Base-by-base conservation (phyloP, 2,329 filamentous ascomycete genomes). In the Colletotrichum scovillei region DNA sequence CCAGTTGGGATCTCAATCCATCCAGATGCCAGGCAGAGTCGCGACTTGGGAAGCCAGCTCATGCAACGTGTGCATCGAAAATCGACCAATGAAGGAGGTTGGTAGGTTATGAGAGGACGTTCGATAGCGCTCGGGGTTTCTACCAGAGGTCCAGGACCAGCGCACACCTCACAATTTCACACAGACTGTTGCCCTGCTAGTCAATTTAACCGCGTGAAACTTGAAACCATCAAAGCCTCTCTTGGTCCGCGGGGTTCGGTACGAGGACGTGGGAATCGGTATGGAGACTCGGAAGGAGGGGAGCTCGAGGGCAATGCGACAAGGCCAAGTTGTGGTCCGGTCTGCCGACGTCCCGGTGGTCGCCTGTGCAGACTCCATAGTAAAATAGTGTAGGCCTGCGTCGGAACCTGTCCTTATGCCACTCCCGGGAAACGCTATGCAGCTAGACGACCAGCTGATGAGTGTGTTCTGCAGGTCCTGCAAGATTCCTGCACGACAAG, bases 221-320 rank as follows among this genome's bases (percentile, higher is more conserved):
- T 72, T 68, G 69, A 72, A 72, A 68, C 69, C 26, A 68, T 38
- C 12, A 72, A 32, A 49, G 63, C 57, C 42, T 67, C 42, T n/a
- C 55, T 32, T 30, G 52, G 38, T 30, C 30, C 30, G 63, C 64
- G 46, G 42, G 42, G 57, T 42, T 28, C 46, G 57, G 63, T 46
- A 62, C 32, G 56, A 56, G 32, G 28, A 52, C 22, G 57, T 62
- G 26, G 63, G 35, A 60, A 42, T 24, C 26, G 67, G 16, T 28
- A 57, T 57, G 59, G 35, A 57, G 35, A 55, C 30, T 53, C 14
- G 52, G 52, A 55, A 26, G 35, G 53, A 28, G 60, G 28, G 38
- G 38, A 19, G 16, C 6, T 42, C 38, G 14, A 42, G 60, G 32
- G 22, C 12, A 30, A 60, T 67, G 24, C 55, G 56, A 67, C 30